Conservation (phyloP, 148 eudicot species). For the Spergularia marina region DNA sequence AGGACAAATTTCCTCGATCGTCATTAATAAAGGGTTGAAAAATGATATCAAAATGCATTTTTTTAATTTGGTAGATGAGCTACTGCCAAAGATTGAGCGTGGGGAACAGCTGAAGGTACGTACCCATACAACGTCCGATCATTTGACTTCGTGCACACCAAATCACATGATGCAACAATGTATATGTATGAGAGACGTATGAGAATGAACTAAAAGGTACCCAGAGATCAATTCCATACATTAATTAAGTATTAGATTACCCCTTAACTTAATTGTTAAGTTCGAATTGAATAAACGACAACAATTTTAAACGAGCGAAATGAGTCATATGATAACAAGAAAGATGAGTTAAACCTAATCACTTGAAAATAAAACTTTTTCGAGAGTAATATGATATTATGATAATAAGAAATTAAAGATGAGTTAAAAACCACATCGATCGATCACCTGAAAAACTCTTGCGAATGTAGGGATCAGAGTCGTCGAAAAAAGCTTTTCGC, state of each 20-base stretch:
- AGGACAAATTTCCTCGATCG: neutral
- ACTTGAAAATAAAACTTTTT: too few species aligned
- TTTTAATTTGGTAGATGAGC: constrained; percentile 19
- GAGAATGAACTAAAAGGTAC: neutral
- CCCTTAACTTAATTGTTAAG: too few species aligned
- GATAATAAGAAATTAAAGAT: neutral
- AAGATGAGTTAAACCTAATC: too few species aligned
- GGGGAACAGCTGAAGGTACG: neutral
- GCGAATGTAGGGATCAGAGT: constrained; percentile 29
- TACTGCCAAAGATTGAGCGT: neutral
- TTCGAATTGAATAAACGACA: too few species aligned
- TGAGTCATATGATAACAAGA: too few species aligned
- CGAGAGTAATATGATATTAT: neutral
- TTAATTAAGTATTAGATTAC: too few species aligned
- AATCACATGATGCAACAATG: neutral
- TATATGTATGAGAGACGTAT: neutral
- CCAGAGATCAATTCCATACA: neutral
- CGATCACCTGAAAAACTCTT: constrained; percentile 50
- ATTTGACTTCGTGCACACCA: neutral
- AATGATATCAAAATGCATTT: neutral
- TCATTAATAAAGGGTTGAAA: neutral
- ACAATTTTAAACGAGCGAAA: too few species aligned
- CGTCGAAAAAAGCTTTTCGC: constrained; percentile 41
- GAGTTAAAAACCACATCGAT: neutral
- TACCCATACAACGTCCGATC: neutral